phyloP scores from a whole-genome alignment of 306 rosid genomes.

The Trifolium fragiferum region DNA sequence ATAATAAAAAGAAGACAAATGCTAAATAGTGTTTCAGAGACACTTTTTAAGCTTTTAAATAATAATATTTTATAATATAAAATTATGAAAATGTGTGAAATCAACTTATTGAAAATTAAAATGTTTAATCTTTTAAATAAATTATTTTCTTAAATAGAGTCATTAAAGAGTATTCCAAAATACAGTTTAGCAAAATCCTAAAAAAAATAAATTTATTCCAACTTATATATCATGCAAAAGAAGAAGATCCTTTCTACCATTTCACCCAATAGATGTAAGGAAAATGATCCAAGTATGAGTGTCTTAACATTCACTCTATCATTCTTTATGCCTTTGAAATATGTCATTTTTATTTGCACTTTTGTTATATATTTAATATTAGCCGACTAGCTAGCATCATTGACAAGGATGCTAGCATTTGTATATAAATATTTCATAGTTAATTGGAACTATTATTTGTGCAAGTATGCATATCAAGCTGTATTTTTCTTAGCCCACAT shows the following conservation, averaged over 20 bases:
- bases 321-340: background rate
- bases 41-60: too few relatives aligned
- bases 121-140: too few relatives aligned
- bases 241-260: background rate
- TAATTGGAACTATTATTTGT: background rate
- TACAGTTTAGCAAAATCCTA: too few relatives aligned
- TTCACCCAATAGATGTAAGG: background rate
- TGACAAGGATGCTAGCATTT: slow-evolving; percentile 8
- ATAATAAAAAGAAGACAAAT: too few relatives aligned
- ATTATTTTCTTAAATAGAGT: too few relatives aligned
- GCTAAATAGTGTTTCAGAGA: too few relatives aligned
- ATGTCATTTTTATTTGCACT: background rate
- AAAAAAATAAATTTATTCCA: too few relatives aligned
- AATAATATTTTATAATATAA: too few relatives aligned
- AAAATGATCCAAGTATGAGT: background rate
- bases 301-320: background rate
- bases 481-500: slow-evolving; percentile 25
- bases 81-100: too few relatives aligned
- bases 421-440: background rate
- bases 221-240: background rate
- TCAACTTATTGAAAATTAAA: too few relatives aligned
- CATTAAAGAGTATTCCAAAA: too few relatives aligned
- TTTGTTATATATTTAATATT: background rate
- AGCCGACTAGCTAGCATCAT: background rate
- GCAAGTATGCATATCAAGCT: background rate